Base-by-base conservation (phyloP, 2,329 filamentous ascomycete genomes). In the Alternaria postmessia region DNA sequence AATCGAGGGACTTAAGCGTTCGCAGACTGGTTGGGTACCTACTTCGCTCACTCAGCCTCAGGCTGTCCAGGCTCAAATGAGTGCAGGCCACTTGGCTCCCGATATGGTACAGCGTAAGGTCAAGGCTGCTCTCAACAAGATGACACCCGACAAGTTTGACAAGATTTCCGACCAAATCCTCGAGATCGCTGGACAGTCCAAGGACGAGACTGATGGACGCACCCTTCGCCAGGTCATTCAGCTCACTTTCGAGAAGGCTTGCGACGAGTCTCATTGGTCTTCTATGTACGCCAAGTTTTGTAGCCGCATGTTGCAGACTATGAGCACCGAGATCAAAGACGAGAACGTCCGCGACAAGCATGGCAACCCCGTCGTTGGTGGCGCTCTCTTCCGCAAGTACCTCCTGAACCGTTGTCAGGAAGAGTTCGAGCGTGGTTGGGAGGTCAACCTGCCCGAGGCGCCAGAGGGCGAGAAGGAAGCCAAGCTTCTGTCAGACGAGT, bases 211-310 rank as follows among this genome's bases (percentile, higher is more conserved):
- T 22, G 95, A 99, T 73, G 95, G 95, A 44, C 92, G 94, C 59
- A 98, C 95, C 7, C 86, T 99, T 51, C 91, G 95, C 72, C 95
- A 99, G 81, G 94, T 99, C 75, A 99, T 99, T 76, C 94, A 98
- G 81, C 91, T 99, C 63, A 97, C 94, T 1, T 99, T 99, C 72
- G 95, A 99, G 84, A 99, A 99, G 85, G 95, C 95, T 66, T 97
- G 94, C 30, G 95, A 99, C 75, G 95, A 99, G 81, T 92, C 94
- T 70, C 94, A 98, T 83, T 99, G 95, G 94, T 94, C 94, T 55
- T 92, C 92, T 20, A 98, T 98, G 92, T 99, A 99, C 76, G 95
- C 95, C 77, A 95, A 94, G 80, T 99, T 99, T 87, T 97, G 93
- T 84, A 94, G 94, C 85, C 89, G 91, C 67, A 98, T 98, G 95